Base-by-base conservation (phyloP, 257 asterid species). In the Solanum sejunctum region DNA sequence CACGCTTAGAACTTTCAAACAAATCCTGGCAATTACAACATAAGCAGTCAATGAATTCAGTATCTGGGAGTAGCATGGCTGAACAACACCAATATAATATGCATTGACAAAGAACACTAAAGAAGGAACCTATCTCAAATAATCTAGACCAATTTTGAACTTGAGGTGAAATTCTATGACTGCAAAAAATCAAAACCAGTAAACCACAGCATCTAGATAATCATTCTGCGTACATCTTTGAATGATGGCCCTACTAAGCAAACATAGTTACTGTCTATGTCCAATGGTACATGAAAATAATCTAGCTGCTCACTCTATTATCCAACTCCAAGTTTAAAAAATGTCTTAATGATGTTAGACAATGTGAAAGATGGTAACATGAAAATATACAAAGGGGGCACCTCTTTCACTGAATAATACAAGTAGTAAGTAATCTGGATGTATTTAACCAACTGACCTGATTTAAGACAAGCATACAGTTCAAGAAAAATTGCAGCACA, bases 1-100 rank as follows among this genome's bases (percentile, higher is more conserved):
- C 90, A 41, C 92, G 96, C 91, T 86, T 94, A 84, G 85, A 90
- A 85, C 86, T 87, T 73, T 95, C 98, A 87, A 97, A 91, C 78
- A 85, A 66, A 84, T 95, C 99, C 99, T 97, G 92, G 87, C 80
- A 81, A 86, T 64, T 77, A 80, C 49, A 85, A 60, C 84, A 87
- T 79, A 78, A 87, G 75, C 66, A 47, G 17, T 86, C 81, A 28
- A 16, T 60, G 60, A 52, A 78, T 52, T 52, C 64, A 26, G 49
- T 52, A 54, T 52, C 64, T 17, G 1, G 7, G 43, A 78, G 83
- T 78, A 78, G 47, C 28, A 78, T 78, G 49, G 47, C 82, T 52
- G 43, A 78, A 26, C 28, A 78, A 52, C 49, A 78, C 28, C 83
- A 16, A 52, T 52, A 49, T 23, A 47, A 26, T 52, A 9, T 78